Conservation (phyloP, 2,329 filamentous ascomycete genomes). For the Penicillium sp. region DNA sequence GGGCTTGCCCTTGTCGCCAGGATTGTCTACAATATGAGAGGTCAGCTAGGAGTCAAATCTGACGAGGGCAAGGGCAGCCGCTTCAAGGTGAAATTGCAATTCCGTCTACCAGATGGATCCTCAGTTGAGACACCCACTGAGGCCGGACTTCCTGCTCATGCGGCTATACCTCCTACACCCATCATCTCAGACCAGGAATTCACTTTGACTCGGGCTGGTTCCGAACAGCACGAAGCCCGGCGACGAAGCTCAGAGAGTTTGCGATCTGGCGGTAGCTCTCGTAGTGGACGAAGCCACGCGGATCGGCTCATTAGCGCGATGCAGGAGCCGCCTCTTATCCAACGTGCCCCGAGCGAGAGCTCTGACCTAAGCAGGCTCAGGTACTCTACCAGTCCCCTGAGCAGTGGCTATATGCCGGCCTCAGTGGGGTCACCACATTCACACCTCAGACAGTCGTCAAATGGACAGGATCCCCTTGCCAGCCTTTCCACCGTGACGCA, state of each 20-base stretch:
- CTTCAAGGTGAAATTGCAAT: slow-evolving; percentile 77
- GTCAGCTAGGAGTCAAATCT: slow-evolving; percentile 79
- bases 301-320: slow-evolving; percentile 45
- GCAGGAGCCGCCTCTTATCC: slow-evolving; percentile 34
- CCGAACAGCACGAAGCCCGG: slow-evolving; percentile 13
- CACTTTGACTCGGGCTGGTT: slow-evolving; percentile 34
- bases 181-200: slow-evolving; percentile 37
- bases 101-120: slow-evolving; percentile 56
- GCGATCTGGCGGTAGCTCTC: slow-evolving; percentile 34
- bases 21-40: slow-evolving; percentile 86
- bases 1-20: slow-evolving; percentile 86
- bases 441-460: slow-evolving; percentile 2
- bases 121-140: background rate
- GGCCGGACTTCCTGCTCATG: background rate
- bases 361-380: slow-evolving; percentile 5
- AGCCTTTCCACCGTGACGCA: slow-evolving; percentile 16
- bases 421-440: slow-evolving; percentile 4
- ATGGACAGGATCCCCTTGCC: slow-evolving; percentile 8
- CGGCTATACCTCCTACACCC: slow-evolving; percentile 29
- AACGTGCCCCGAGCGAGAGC: slow-evolving; percentile 14
- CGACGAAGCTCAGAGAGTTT: slow-evolving; percentile 28
- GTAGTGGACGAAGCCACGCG: slow-evolving; percentile 40
- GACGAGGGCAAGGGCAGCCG: slow-evolving; percentile 78
- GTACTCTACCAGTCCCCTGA: slow-evolving; percentile 9
- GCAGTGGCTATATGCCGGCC: background rate